Conservation (phyloP, 345 rosid species). For the Mallotus nudiflorus region DNA sequence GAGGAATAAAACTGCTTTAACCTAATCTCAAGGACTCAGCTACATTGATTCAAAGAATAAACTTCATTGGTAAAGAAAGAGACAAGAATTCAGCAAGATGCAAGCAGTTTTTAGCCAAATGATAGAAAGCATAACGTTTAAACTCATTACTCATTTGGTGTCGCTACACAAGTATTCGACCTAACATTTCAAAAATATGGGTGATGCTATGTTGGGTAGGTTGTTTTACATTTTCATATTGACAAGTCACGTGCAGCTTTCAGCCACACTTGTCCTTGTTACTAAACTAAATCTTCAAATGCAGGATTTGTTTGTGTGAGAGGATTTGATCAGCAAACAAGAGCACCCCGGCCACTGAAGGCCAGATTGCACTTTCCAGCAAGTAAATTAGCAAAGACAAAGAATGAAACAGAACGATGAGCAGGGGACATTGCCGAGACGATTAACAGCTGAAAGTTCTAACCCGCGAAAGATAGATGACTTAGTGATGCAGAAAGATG, state of each 20-base stretch:
- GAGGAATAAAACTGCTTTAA: background rate
- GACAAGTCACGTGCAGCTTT: background rate
- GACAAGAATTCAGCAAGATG: background rate
- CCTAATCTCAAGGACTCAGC: background rate
- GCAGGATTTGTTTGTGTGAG: slow-evolving; percentile 93
- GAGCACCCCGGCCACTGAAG: slow-evolving; percentile 83
- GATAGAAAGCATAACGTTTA: background rate
- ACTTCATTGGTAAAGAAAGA: background rate
- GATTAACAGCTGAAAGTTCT: slow-evolving; percentile 9
- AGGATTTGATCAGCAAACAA: slow-evolving; percentile 67
- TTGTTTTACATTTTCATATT: background rate
- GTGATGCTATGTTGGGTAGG: background rate
- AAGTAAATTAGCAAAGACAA: slow-evolving; percentile 50
- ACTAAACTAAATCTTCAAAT: slow-evolving; percentile 12
- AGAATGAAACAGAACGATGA: slow-evolving; percentile 23
- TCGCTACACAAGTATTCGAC: background rate
- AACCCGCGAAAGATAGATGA: slow-evolving; percentile 26
- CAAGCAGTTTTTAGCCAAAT: background rate
- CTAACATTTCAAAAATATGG: background rate
- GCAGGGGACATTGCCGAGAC: slow-evolving; percentile 12
- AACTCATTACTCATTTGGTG: background rate
- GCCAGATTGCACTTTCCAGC: slow-evolving; percentile 73
- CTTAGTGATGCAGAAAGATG: slow-evolving; percentile 20
- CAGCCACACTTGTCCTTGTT: slow-evolving; percentile 3
- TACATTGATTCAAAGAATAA: background rate